These are phyloP conservation scores for Pleurozium schreberi DNA, from an alignment of 225 moss, liverwort and hornwort genomes.

Conservation along the genomic window DNA sequence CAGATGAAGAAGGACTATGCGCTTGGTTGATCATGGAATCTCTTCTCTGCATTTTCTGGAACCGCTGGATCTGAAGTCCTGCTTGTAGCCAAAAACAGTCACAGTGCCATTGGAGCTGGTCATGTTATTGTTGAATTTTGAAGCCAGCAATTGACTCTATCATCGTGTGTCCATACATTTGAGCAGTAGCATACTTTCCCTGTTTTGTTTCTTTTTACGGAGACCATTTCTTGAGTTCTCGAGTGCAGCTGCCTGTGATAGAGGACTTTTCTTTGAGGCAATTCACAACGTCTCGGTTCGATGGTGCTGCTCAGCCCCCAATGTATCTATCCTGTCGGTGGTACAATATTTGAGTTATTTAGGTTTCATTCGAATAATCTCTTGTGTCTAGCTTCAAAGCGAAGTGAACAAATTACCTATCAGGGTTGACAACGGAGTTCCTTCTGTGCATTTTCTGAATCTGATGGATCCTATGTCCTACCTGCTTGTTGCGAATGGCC, in stretches of 20 bases:
- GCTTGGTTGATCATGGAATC: neutral
- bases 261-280: neutral
- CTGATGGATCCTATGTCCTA: neutral
- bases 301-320: neutral
- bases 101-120: neutral
- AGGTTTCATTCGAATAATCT: too few species aligned
- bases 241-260: too few species aligned
- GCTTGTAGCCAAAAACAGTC: neutral
- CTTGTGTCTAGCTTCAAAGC: too few species aligned
- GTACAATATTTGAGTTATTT: too few species aligned
- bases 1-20: neutral
- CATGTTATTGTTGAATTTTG: neutral
- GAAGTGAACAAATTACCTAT: too few species aligned
- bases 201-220: neutral
- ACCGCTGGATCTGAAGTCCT: neutral
- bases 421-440: too few species aligned
- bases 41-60: neutral
- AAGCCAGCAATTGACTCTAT: neutral
- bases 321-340: too few species aligned
- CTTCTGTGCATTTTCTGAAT: too few species aligned
- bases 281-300: neutral
- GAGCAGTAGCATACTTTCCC: neutral
- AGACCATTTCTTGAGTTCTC: neutral
- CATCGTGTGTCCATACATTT: neutral
- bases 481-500: neutral